phyloP scores from a whole-genome alignment of 139 green algal species.

The Marvania coccoides region DNA sequence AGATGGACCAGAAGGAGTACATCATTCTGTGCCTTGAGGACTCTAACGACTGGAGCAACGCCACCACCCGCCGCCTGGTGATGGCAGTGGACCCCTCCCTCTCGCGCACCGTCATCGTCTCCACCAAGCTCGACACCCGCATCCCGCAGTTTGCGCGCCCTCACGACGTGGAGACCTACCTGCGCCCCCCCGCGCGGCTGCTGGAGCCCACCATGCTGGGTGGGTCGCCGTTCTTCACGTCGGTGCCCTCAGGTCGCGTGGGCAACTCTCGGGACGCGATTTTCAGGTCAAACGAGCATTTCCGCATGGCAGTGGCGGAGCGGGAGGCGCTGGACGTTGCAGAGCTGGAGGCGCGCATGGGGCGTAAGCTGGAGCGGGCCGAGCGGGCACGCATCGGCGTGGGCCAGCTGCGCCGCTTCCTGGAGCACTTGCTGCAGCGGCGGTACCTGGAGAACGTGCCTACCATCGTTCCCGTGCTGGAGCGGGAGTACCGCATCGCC shows the following conservation, averaged over 20 bases:
- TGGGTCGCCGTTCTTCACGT: conserved; percentile 90
- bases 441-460: conserved; percentile 90
- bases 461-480: conserved; percentile 83
- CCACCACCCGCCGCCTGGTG: conserved; percentile 83
- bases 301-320: conserved; percentile 68
- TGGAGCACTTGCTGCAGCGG: conserved; percentile 85
- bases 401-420: conserved; percentile 74
- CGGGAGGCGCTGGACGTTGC: conserved; percentile 64
- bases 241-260: conserved; percentile 83
- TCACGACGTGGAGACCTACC: conserved; percentile 84
- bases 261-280: conserved; percentile 63
- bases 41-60: conserved; percentile 89
- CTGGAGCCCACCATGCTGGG: conserved; percentile 76
- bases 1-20: conserved; percentile 89
- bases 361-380: conserved; percentile 36
- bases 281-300: conserved; percentile 86
- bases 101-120: conserved; percentile 84
- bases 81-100: conserved; percentile 88
- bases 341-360: conserved; percentile 63
- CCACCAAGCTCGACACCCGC: conserved; percentile 93
- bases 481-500: conserved; percentile 71
- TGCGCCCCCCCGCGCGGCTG: conserved; percentile 58
- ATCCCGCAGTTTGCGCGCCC: conserved; percentile 84
- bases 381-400: conserved; percentile 80
- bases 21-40: conserved; percentile 97